phyloP scores from a whole-genome alignment of 257 asterid species.

The Scutellaria baicalensis region DNA sequence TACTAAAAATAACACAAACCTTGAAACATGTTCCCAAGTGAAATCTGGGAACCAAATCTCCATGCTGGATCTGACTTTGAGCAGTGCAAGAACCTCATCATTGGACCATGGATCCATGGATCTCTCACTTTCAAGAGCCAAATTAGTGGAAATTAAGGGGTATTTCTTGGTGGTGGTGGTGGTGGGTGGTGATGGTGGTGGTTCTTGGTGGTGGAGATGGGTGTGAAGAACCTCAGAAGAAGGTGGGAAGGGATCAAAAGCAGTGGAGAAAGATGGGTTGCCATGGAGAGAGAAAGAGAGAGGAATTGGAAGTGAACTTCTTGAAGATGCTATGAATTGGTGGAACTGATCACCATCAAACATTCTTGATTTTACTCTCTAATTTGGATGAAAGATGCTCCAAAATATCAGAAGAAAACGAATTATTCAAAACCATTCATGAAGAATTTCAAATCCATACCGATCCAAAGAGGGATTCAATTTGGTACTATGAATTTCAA shows the following conservation, averaged over 20 bases:
- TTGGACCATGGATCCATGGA: slow-evolving; percentile 49
- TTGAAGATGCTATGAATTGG: slow-evolving; percentile 48
- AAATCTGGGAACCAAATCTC: slow-evolving; percentile 68
- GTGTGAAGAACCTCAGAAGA: not conserved
- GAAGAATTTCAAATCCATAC: too few species aligned
- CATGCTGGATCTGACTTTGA: slow-evolving; percentile 63
- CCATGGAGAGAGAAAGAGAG: slow-evolving; percentile 39
- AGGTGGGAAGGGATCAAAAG: slow-evolving; percentile 36
- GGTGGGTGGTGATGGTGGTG: not conserved
- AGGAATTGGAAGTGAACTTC: slow-evolving; percentile 30
- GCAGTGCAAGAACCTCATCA: slow-evolving; percentile 55
- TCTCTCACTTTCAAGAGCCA: slow-evolving; percentile 18
- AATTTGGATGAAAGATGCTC: not conserved
- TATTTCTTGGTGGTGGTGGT: not conserved
- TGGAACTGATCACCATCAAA: slow-evolving; percentile 59
- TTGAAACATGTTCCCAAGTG: slow-evolving; percentile 81
- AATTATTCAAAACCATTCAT: too few species aligned
- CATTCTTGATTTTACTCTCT: slow-evolving; percentile 26
- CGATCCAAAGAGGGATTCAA: too few species aligned
- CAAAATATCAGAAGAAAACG: not conserved
- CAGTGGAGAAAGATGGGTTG: slow-evolving; percentile 20
- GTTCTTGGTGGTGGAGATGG: slow-evolving; percentile 10
- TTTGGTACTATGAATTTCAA: too few species aligned
- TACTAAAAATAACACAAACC: slow-evolving; percentile 19
- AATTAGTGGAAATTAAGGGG: slow-evolving; percentile 7